phyloP scores from a whole-genome alignment of 2,329 filamentous ascomycete species.

The Lasiodiplodia gonubiensis region DNA sequence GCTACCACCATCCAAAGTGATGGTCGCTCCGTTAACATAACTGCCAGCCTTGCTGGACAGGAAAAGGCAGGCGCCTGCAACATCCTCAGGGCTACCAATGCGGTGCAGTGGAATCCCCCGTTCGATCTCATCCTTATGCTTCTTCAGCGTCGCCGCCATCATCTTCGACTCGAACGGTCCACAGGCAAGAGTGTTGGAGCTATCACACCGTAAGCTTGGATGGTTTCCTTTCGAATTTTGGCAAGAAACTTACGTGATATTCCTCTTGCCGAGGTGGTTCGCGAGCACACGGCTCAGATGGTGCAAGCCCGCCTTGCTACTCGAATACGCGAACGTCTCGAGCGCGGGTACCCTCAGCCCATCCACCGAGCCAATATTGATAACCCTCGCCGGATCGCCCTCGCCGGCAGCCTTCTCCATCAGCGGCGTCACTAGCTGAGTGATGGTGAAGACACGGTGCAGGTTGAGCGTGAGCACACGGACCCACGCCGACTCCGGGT shows the following conservation, averaged over 20 bases:
- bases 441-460: conserved; percentile 69
- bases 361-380: conserved; percentile 70
- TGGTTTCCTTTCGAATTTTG: neutral
- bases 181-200: conserved; percentile 71
- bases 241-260: conserved; percentile 54
- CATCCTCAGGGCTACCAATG: conserved; percentile 71
- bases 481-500: conserved; percentile 60
- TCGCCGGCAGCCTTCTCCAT: conserved; percentile 58
- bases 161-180: conserved; percentile 75
- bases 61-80: conserved; percentile 74
- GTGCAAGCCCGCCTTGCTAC: conserved; percentile 67
- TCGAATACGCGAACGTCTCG: conserved; percentile 65
- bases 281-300: conserved; percentile 70
- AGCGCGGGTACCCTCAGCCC: conserved; percentile 65
- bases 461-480: conserved; percentile 66
- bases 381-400: conserved; percentile 61
- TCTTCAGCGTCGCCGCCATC: conserved; percentile 72
- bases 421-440: conserved; percentile 66
- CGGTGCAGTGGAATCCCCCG: conserved; percentile 68
- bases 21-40: conserved; percentile 52
- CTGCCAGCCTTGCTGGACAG: conserved; percentile 69
- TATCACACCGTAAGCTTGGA: conserved; percentile 34
- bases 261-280: conserved; percentile 63
- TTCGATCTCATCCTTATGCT: conserved; percentile 62
- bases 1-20: conserved; percentile 49